Percentiles rank a stretch among this genome's conserved stretches.
Conservation (phyloP, 306 rosid species). For the Arachis stenosperma region DNA sequence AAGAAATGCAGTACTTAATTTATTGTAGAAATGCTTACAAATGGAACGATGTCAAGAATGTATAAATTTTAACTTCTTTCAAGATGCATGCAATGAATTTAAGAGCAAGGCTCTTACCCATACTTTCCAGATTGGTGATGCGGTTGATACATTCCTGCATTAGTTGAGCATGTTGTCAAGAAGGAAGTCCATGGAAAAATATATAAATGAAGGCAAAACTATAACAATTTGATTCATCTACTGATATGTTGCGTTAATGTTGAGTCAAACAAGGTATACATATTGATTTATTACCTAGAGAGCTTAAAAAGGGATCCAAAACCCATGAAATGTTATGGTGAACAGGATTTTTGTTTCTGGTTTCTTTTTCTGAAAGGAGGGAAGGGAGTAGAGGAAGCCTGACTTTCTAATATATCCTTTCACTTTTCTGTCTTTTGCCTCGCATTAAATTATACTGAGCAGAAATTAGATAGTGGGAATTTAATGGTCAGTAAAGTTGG, state of each 20-base stretch:
- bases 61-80: conserved; percentile 6
- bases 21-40: conserved; percentile 1
- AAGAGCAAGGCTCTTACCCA: conserved; percentile 59
- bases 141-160: conserved; percentile 96
- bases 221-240: conserved; percentile 14
- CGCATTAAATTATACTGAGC: not conserved
- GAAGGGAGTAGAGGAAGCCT: not conserved
- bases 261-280: conserved; percentile 18
- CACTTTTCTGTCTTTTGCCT: conserved; percentile 4
- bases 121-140: conserved; percentile 73
- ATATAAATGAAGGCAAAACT: conserved; percentile 3
- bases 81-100: not conserved
- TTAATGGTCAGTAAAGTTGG: not conserved
- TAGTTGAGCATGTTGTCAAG: conserved; percentile 30
- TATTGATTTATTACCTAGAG: not conserved
- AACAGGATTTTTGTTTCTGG: not conserved
- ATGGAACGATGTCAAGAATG: not conserved
- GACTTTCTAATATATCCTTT: conserved; percentile 19
- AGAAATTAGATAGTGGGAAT: conserved; percentile 2
- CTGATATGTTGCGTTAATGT: conserved; percentile 6
- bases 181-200: conserved; percentile 1
- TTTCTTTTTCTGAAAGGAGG: not conserved
- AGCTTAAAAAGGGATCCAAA: conserved; percentile 9
- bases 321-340: conserved; percentile 10
- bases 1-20: not conserved